These are phyloP conservation scores for Tricholoma hemisulphureum DNA, from an alignment of 768 basidiomycete species.

Conservation along the genomic window DNA sequence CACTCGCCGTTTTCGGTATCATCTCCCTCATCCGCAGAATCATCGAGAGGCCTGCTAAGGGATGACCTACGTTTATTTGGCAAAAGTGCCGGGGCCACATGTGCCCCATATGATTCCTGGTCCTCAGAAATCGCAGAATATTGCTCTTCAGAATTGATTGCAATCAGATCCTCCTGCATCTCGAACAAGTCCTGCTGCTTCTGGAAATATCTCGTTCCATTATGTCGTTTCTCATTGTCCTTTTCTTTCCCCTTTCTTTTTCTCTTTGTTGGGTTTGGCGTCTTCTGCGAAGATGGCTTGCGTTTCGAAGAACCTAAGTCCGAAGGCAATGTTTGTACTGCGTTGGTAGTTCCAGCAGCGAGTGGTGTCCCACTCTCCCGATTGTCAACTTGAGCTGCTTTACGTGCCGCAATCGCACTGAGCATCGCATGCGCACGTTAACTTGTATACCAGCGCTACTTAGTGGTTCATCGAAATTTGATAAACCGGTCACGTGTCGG, in stretches of 20 bases:
- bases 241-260: conserved; percentile 17
- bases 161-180: conserved; percentile 37
- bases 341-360: conserved; percentile 7
- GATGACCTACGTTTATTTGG: conserved; percentile 50
- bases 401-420: conserved; percentile 72
- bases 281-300: conserved; percentile 32
- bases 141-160: conserved; percentile 39
- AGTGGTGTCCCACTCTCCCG: conserved; percentile 15
- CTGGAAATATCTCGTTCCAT: conserved; percentile 33
- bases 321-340: conserved; percentile 7
- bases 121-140: not conserved
- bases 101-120: conserved; percentile 14
- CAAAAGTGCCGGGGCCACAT: conserved; percentile 13
- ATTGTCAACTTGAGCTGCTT: conserved; percentile 46
- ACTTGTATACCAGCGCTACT: too few relatives aligned
- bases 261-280: conserved; percentile 19
- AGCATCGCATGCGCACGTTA: conserved; percentile 42
- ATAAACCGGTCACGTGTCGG: too few relatives aligned
- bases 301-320: conserved; percentile 44
- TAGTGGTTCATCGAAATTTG: too few relatives aligned
- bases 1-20: conserved; percentile 8
- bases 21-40: conserved; percentile 46
- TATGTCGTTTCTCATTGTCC: conserved; percentile 20
- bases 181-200: conserved; percentile 27
- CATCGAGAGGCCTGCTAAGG: conserved; percentile 49